Evolutionary conservation across 1,284 basidiomycete species (phyloP).

Genomic region (Agaricales sp.): DNA sequence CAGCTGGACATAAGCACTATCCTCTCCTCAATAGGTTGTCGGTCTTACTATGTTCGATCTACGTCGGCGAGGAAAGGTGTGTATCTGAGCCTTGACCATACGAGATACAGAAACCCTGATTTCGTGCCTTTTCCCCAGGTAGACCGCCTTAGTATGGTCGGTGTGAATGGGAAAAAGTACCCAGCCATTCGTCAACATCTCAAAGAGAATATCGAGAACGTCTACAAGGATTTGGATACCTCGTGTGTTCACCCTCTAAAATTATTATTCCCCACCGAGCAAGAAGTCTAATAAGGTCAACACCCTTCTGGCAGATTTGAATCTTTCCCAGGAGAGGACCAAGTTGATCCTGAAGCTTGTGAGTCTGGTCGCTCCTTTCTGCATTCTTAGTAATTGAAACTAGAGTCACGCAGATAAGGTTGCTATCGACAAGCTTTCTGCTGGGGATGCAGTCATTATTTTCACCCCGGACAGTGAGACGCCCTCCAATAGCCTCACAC

Average conservation of each 20-base stretch:
- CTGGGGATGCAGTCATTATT: constrained; percentile 82
- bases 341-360: constrained; percentile 77
- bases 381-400: constrained; percentile 3
- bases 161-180: constrained; percentile 79
- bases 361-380: constrained; percentile 18
- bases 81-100: not conserved
- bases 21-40: constrained; percentile 53
- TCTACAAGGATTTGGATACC: constrained; percentile 81
- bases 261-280: not conserved
- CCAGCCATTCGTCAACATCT: constrained; percentile 78
- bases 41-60: constrained; percentile 87
- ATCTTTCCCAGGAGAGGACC: constrained; percentile 64
- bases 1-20: not conserved
- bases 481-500: constrained; percentile 2
- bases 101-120: constrained; percentile 2
- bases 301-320: constrained; percentile 45
- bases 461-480: constrained; percentile 78
- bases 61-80: constrained; percentile 73
- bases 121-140: constrained; percentile 29
- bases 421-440: constrained; percentile 72
- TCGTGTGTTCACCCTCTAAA: constrained; percentile 35
- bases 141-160: constrained; percentile 70
- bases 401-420: constrained; percentile 52
- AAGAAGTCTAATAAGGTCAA: not conserved
- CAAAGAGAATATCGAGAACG: constrained; percentile 71